Conservation (phyloP, 257 asterid species). For the Apocynum venetum region DNA sequence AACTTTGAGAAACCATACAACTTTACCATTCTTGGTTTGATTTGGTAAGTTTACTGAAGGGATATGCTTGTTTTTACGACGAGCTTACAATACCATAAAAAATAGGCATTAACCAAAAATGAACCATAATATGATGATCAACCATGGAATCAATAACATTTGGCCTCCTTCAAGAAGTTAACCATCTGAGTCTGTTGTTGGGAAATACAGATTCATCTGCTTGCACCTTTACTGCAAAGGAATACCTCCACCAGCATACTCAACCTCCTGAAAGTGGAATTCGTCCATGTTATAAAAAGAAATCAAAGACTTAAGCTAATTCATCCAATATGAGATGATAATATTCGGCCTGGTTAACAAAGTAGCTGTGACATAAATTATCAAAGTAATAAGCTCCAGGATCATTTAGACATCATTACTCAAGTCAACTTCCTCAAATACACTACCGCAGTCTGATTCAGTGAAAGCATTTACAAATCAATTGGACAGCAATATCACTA, state of each 20-base stretch:
- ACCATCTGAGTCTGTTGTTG: neutral
- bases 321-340: neutral
- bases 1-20: too few species aligned
- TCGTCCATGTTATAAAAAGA: constrained; percentile 2
- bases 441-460: neutral
- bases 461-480: neutral
- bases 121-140: neutral
- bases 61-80: too few species aligned
- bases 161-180: neutral
- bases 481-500: neutral
- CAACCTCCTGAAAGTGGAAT: constrained; percentile 62
- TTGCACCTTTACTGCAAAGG: constrained; percentile 32
- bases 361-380: neutral
- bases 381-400: too few species aligned
- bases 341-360: neutral
- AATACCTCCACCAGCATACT: constrained; percentile 92
- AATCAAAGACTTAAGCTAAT: neutral
- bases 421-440: neutral
- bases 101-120: neutral
- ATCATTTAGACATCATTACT: too few species aligned
- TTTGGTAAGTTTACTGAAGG: too few species aligned
- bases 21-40: too few species aligned
- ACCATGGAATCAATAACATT: neutral
- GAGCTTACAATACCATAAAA: neutral
- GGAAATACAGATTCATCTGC: neutral